Percentiles rank a stretch among this genome's conserved stretches.
Evolutionary conservation across 2,329 filamentous ascomycete genomes (phyloP).

Genomic region (Clarireedia homoeocarpa): DNA sequence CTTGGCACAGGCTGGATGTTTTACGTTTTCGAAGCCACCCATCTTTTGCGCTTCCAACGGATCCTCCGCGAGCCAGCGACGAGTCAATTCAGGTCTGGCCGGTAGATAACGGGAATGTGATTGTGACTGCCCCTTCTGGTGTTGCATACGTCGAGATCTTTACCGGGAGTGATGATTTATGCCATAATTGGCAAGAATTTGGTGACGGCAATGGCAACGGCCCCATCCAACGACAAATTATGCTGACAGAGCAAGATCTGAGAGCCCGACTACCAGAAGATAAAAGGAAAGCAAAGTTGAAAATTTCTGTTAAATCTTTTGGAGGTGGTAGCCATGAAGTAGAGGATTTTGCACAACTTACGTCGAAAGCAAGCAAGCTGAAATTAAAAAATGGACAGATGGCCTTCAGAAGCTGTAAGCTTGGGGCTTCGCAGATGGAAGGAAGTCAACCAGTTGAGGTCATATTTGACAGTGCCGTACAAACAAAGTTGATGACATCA

Average conservation of each 20-base stretch:
- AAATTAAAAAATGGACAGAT: conserved; percentile 68
- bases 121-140: conserved; percentile 73
- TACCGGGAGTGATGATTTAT: conserved; percentile 70
- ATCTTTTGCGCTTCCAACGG: conserved; percentile 77
- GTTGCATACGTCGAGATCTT: conserved; percentile 82
- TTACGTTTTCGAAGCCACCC: conserved; percentile 86
- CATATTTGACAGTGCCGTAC: conserved; percentile 61
- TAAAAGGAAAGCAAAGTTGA: conserved; percentile 63
- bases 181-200: conserved; percentile 76
- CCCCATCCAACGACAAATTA: conserved; percentile 61
- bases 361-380: conserved; percentile 62
- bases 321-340: conserved; percentile 68
- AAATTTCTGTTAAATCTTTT: conserved; percentile 67
- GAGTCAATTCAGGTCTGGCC: conserved; percentile 80
- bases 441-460: conserved; percentile 64
- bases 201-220: conserved; percentile 50
- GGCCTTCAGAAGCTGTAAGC: conserved; percentile 67
- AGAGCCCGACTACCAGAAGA: conserved; percentile 63
- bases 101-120: conserved; percentile 66
- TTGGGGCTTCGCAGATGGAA: conserved; percentile 66
- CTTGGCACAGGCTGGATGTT: conserved; percentile 84
- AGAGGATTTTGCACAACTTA: conserved; percentile 64
- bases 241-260: conserved; percentile 67
- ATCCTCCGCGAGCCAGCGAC: conserved; percentile 56
- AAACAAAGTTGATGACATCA: conserved; percentile 65